Evolutionary conservation across 2,329 filamentous ascomycete species (phyloP).

Genomic region (Drechmeria coniospora): DNA sequence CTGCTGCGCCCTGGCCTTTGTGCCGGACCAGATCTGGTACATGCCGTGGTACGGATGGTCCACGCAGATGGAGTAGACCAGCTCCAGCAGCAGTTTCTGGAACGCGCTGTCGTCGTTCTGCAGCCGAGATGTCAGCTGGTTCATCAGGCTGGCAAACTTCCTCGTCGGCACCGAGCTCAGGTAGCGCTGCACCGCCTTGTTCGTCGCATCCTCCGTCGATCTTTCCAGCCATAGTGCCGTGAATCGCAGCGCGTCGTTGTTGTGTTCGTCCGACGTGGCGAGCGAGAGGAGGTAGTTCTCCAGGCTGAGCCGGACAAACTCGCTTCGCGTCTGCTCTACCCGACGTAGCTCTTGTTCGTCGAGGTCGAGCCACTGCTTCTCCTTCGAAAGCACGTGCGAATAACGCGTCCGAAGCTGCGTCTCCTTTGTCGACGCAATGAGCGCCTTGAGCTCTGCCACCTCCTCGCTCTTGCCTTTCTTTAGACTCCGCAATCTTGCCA

Average conservation of each 20-base stretch:
- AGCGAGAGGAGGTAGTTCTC: conserved; percentile 87
- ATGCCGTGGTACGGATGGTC: conserved; percentile 96
- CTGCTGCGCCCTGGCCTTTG: conserved; percentile 49
- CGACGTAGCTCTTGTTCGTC: conserved; percentile 78
- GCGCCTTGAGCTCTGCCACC: conserved; percentile 53
- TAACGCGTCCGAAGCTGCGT: conserved; percentile 40
- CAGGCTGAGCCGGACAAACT: conserved; percentile 75
- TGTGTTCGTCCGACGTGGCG: conserved; percentile 70
- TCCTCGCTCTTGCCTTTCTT: conserved; percentile 71
- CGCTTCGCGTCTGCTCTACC: conserved; percentile 58
- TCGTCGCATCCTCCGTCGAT: conserved; percentile 60
- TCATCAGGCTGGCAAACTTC: conserved; percentile 88
- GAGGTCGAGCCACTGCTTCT: conserved; percentile 79
- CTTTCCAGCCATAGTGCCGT: conserved; percentile 89
- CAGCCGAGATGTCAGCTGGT: conserved; percentile 87
- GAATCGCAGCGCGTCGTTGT: conserved; percentile 82
- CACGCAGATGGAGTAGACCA: conserved; percentile 71
- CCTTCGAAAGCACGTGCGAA: conserved; percentile 48
- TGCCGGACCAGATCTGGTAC: conserved; percentile 86
- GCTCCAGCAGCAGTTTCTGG: conserved; percentile 54
- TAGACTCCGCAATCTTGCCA: conserved; percentile 64
- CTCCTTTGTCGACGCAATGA: conserved; percentile 34
- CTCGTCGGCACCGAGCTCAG: conserved; percentile 65
- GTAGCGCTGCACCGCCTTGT: conserved; percentile 56
- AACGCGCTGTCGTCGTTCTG: conserved; percentile 58